These are phyloP conservation scores for Knufia fluminis DNA, from an alignment of 2,329 filamentous ascomycete genomes.

Conservation along the genomic window DNA sequence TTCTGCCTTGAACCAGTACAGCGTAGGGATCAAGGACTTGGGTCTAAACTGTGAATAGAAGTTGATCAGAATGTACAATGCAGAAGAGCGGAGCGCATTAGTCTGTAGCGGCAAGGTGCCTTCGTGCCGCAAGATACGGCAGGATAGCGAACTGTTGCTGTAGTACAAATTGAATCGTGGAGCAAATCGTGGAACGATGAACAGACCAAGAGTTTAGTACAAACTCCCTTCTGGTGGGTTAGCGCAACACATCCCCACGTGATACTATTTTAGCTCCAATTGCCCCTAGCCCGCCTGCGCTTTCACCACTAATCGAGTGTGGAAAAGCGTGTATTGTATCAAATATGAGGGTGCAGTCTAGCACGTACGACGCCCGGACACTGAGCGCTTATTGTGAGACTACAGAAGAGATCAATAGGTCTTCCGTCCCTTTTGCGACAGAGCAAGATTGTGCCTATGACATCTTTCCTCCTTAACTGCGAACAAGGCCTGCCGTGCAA, in stretches of 20 bases:
- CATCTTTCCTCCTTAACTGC: constrained; percentile 1
- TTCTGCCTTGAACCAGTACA: constrained; percentile 2
- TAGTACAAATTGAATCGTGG: no score
- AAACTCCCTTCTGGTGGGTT: neutral
- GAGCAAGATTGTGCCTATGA: neutral
- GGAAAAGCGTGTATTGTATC: constrained; percentile 3
- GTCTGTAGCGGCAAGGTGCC: neutral
- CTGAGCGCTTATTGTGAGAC: constrained; percentile 2
- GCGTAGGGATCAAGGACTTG: constrained; percentile 3
- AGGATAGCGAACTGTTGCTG: no score
- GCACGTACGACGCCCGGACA: neutral
- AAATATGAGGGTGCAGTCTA: constrained; percentile 1
- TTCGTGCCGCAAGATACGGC: no score
- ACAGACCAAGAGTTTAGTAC: no score
- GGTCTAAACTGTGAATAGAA: neutral
- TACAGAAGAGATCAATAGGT: constrained; percentile 4
- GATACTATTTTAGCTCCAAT: neutral
- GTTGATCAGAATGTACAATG: constrained; percentile 2
- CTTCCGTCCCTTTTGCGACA: constrained; percentile 1
- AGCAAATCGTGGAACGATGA: no score
- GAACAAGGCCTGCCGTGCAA: neutral
- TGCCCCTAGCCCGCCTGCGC: constrained; percentile 1
- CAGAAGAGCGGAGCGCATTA: constrained; percentile 1
- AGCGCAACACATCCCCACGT: neutral
- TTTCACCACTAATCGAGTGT: constrained; percentile 3